phyloP scores from a whole-genome alignment of 352 stramenopile genomes.

The Aphanomyces cochlioides region DNA sequence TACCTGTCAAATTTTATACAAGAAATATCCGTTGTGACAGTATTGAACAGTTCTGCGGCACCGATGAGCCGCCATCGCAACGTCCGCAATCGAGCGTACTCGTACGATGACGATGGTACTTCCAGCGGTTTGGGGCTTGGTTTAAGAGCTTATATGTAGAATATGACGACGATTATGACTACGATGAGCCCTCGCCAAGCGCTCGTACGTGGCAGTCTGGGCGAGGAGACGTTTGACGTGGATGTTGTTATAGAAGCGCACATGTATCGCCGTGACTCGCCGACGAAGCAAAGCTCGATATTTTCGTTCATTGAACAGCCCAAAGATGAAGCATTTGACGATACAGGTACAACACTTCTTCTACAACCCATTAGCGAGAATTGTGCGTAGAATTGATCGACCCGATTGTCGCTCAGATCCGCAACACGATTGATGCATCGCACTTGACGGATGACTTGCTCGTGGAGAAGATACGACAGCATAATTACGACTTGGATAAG shows the following conservation, averaged over 20 bases:
- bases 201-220: conserved; percentile 41
- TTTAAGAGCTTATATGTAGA: not conserved
- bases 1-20: not conserved
- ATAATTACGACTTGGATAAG: conserved; percentile 81
- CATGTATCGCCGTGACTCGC: conserved; percentile 79
- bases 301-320: conserved; percentile 75
- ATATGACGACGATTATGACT: conserved; percentile 64
- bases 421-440: conserved; percentile 41
- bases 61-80: conserved; percentile 81
- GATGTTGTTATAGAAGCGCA: conserved; percentile 51
- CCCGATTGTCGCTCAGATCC: conserved; percentile 53
- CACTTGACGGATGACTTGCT: conserved; percentile 61
- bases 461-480: conserved; percentile 53
- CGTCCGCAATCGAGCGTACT: conserved; percentile 84
- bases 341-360: conserved; percentile 7
- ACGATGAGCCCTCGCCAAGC: conserved; percentile 57
- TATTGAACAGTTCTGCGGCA: conserved; percentile 1
- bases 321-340: conserved; percentile 27
- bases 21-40: not conserved
- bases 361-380: not conserved
- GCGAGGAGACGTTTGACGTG: too few species aligned
- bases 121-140: not conserved
- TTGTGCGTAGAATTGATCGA: not conserved
- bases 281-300: conserved; percentile 64
- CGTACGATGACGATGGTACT: conserved; percentile 81